Percentiles rank a stretch among this genome's conserved stretches.
These are phyloP conservation scores for Leishmania turanica DNA, from an alignment of 208 protist species.

Conservation along the genomic window DNA sequence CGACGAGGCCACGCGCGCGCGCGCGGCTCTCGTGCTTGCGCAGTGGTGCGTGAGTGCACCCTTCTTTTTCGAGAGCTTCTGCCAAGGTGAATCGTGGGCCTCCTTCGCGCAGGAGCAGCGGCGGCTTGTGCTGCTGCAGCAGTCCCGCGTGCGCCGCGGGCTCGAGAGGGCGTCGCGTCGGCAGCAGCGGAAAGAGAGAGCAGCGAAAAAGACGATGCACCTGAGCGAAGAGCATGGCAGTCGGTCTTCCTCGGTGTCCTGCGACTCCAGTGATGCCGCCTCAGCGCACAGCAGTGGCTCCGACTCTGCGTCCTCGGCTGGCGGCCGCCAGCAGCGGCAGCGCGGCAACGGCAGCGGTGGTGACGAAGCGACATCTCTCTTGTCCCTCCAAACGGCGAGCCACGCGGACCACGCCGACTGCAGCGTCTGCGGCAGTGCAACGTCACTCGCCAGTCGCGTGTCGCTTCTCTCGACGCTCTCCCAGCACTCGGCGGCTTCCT, in stretches of 20 bases:
- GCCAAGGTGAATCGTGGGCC: conserved; percentile 68
- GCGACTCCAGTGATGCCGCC: conserved; percentile 5
- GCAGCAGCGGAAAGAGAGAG: conserved; percentile 11
- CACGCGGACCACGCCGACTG: neutral
- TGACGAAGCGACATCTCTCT: conserved; percentile 22
- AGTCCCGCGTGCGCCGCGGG: conserved; percentile 45
- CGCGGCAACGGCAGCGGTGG: neutral
- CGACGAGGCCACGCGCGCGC: conserved; percentile 14
- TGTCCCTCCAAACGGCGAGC: conserved; percentile 20
- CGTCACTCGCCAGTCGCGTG: conserved; percentile 67
- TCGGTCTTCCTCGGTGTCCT: conserved; percentile 14
- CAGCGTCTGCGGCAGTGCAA: conserved; percentile 27
- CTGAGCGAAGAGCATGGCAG: neutral
- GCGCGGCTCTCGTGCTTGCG: conserved; percentile 34
- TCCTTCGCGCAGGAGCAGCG: conserved; percentile 85
- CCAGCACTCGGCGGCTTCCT: conserved; percentile 68
- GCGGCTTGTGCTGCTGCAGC: conserved; percentile 58
- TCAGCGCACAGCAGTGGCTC: neutral
- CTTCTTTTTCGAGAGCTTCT: conserved; percentile 85
- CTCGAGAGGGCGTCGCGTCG: conserved; percentile 16
- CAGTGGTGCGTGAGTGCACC: conserved; percentile 72
- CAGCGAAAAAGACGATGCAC: neutral
- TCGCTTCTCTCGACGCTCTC: conserved; percentile 88
- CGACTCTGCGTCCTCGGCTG: neutral
- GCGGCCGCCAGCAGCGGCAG: neutral